phyloP scores from a whole-genome alignment of 2,329 filamentous ascomycete genomes.

The Beauveria bassiana region DNA sequence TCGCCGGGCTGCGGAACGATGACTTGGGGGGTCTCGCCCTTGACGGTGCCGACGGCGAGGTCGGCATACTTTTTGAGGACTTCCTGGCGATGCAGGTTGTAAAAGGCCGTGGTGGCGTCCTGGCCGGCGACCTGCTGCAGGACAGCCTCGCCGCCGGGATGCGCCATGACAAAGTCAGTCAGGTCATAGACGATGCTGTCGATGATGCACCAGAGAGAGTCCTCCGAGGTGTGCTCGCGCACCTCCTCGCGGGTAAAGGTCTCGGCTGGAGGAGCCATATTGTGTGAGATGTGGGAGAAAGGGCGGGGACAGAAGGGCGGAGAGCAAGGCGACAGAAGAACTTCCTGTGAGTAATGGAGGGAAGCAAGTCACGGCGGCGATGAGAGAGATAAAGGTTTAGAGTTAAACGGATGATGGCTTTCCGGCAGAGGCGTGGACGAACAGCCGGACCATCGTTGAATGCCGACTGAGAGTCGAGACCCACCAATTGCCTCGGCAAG shows the following conservation, averaged over 20 bases:
- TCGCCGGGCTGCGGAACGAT: conserved; percentile 63
- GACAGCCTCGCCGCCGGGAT: conserved; percentile 75
- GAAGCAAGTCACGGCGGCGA: not conserved
- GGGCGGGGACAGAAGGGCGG: not conserved
- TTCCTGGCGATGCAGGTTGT: conserved; percentile 87
- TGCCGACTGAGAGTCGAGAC: not conserved
- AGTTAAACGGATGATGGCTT: not conserved
- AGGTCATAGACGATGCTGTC: conserved; percentile 84
- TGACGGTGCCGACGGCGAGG: conserved; percentile 67
- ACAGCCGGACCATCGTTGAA: conserved; percentile 1
- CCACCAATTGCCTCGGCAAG: conserved; percentile 11
- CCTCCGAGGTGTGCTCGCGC: conserved; percentile 65
- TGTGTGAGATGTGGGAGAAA: conserved; percentile 8
- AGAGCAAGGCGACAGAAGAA: not conserved
- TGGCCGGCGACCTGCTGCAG: conserved; percentile 72
- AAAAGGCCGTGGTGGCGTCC: conserved; percentile 77
- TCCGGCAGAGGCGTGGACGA: not conserved
- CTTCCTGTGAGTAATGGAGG: not conserved
- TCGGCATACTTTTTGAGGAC: conserved; percentile 73
- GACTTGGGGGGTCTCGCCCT: conserved; percentile 68
- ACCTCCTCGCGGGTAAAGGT: conserved; percentile 58
- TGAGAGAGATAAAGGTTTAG: not conserved
- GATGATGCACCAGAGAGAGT: conserved; percentile 76
- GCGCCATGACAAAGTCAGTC: conserved; percentile 75
- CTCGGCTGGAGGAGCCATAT: conserved; percentile 36